These are phyloP conservation scores for Sclerospora graminicola DNA, from an alignment of 352 stramenopile genomes.

Conservation along the genomic window DNA sequence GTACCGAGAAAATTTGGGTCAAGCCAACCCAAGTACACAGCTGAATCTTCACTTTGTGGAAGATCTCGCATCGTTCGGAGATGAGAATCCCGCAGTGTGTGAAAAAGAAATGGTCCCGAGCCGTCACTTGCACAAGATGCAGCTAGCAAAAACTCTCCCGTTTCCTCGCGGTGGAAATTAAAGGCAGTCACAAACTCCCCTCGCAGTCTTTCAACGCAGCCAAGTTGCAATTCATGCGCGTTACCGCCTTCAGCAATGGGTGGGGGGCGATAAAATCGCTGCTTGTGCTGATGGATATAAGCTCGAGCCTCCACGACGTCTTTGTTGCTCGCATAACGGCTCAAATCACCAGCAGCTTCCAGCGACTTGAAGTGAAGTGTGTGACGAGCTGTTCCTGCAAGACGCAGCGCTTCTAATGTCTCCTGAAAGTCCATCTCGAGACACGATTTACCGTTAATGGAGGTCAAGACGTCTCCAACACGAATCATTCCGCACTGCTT, in stretches of 20 bases:
- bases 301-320: constrained; percentile 56
- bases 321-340: constrained; percentile 46
- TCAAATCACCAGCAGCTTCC: constrained; percentile 50
- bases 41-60: constrained; percentile 35
- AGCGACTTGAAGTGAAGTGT: constrained; percentile 72
- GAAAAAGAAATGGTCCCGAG: constrained; percentile 69
- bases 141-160: constrained; percentile 63
- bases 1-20: constrained; percentile 74
- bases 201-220: constrained; percentile 57
- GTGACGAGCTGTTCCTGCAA: constrained; percentile 31
- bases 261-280: constrained; percentile 49
- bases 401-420: constrained; percentile 35
- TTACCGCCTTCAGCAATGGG: neutral
- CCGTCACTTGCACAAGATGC: constrained; percentile 60
- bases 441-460: constrained; percentile 60
- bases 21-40: constrained; percentile 49
- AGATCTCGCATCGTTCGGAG: constrained; percentile 10
- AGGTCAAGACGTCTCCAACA: constrained; percentile 59
- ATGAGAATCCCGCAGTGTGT: constrained; percentile 54
- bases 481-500: constrained; percentile 53
- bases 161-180: constrained; percentile 77
- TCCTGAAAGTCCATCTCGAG: constrained; percentile 58
- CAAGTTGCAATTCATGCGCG: constrained; percentile 31
- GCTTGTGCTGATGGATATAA: constrained; percentile 76
- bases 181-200: constrained; percentile 77